Percentiles rank a stretch among this genome's conserved stretches.
These are phyloP conservation scores for Scheffersomyces quercinus DNA, from an alignment of 1,139 yeast species.

Conservation along the genomic window DNA sequence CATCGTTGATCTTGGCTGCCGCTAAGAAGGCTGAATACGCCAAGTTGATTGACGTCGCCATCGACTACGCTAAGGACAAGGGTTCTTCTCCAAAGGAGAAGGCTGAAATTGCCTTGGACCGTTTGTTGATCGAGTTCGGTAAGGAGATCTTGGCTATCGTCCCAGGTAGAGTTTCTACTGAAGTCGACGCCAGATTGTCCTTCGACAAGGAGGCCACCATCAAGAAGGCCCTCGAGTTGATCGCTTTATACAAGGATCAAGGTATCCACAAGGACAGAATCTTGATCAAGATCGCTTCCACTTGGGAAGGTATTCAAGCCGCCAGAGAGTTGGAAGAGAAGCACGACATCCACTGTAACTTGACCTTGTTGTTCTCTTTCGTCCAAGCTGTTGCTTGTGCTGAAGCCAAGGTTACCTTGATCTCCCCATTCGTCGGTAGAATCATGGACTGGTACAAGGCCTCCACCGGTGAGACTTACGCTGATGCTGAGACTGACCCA, in stretches of 20 bases:
- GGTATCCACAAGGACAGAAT: constrained; percentile 89
- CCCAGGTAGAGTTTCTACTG: constrained; percentile 99
- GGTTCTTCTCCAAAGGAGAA: constrained; percentile 50
- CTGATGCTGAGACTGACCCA: constrained; percentile 78
- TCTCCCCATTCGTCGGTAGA: constrained; percentile 99
- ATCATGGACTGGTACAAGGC: constrained; percentile 99
- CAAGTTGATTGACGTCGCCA: constrained; percentile 85
- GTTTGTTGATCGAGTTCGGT: constrained; percentile 94
- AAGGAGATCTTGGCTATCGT: constrained; percentile 88
- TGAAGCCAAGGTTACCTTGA: constrained; percentile 93
- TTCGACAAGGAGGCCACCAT: constrained; percentile 92
- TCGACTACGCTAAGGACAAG: constrained; percentile 76
- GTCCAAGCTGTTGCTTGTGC: constrained; percentile 99
- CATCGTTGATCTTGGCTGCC: constrained; percentile 96
- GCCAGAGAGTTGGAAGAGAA: constrained; percentile 92
- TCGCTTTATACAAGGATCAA: constrained; percentile 75
- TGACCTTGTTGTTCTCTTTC: constrained; percentile 92
- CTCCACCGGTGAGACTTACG: constrained; percentile 84
- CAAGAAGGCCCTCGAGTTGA: constrained; percentile 87
- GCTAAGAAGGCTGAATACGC: constrained; percentile 89
- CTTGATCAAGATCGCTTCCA: constrained; percentile 94
- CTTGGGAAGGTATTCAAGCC: constrained; percentile 99
- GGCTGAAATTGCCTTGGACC: constrained; percentile 80
- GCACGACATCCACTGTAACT: constrained; percentile 91
- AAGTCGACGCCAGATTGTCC: constrained; percentile 97